phyloP scores from a whole-genome alignment of 2,329 filamentous ascomycete genomes.

The Chrysosporium queenslandicum region DNA sequence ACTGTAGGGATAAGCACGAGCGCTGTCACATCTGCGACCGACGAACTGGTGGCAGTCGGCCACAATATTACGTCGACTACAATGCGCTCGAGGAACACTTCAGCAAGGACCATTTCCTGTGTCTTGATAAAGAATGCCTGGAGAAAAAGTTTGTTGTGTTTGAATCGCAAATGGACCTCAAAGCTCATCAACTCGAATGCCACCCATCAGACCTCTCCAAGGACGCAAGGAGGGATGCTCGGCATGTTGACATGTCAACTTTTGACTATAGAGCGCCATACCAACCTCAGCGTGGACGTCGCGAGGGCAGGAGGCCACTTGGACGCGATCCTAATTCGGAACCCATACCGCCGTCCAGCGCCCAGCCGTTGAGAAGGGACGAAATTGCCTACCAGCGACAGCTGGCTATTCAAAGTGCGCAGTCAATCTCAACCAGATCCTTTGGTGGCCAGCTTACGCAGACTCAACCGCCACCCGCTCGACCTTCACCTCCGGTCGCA shows the following conservation, averaged over 20 bases:
- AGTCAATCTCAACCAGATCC: conserved; percentile 65
- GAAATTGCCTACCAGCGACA: conserved; percentile 87
- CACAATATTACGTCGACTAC: conserved; percentile 88
- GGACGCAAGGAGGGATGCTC: conserved; percentile 69
- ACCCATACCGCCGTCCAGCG: conserved; percentile 61
- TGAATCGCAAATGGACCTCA: conserved; percentile 84
- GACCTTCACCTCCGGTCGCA: conserved; percentile 35
- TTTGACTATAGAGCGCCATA: conserved; percentile 74
- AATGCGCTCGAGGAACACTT: conserved; percentile 80
- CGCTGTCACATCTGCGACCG: conserved; percentile 90
- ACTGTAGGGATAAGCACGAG: conserved; percentile 90
- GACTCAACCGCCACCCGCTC: conserved; percentile 36
- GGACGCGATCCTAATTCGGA: conserved; percentile 84
- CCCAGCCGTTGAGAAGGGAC: conserved; percentile 70
- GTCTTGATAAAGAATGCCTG: conserved; percentile 72
- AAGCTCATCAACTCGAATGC: conserved; percentile 78
- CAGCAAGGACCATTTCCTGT: conserved; percentile 74
- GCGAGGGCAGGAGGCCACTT: conserved; percentile 48
- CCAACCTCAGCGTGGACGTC: conserved; percentile 48
- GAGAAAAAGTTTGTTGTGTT: conserved; percentile 99
- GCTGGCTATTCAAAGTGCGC: conserved; percentile 79
- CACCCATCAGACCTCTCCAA: conserved; percentile 75
- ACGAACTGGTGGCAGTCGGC: conserved; percentile 50
- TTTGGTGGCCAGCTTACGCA: conserved; percentile 78
- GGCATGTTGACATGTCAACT: conserved; percentile 72